These are phyloP conservation scores for Leishmania arabica DNA, from an alignment of 208 protist species.

Conservation along the genomic window DNA sequence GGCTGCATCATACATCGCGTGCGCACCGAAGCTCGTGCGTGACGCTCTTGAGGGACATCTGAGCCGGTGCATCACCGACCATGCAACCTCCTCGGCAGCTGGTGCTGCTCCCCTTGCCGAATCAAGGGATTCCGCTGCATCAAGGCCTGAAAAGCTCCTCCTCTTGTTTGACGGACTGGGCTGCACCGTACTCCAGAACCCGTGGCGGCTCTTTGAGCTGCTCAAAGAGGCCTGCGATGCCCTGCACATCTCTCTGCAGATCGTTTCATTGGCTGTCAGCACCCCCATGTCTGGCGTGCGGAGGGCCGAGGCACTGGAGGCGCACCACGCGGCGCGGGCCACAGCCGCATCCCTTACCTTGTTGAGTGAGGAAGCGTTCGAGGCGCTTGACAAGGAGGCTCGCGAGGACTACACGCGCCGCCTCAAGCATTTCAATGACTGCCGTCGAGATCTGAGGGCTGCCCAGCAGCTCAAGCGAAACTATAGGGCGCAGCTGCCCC, in stretches of 20 bases:
- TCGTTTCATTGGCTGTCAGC: constrained; percentile 71
- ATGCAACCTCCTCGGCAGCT: not conserved
- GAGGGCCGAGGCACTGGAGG: constrained; percentile 35
- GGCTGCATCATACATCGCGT: constrained; percentile 12
- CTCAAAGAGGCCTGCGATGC: constrained; percentile 42
- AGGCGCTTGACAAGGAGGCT: constrained; percentile 42
- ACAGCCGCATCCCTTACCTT: constrained; percentile 44
- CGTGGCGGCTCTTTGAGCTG: constrained; percentile 48
- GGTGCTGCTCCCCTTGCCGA: not conserved
- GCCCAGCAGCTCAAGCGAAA: constrained; percentile 24
- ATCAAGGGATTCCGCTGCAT: too few relatives aligned
- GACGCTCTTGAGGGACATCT: constrained; percentile 30
- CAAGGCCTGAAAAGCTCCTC: constrained; percentile 5
- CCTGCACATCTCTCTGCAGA: constrained; percentile 37
- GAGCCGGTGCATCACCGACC: constrained; percentile 13
- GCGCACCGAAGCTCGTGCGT: constrained; percentile 31
- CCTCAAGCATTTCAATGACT: constrained; percentile 84
- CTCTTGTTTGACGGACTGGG: constrained; percentile 78
- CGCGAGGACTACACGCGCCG: constrained; percentile 73
- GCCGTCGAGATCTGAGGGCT: constrained; percentile 54
- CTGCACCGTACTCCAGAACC: constrained; percentile 57
- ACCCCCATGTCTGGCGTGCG: constrained; percentile 65
- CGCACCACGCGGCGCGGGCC: constrained; percentile 36
- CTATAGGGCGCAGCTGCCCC: constrained; percentile 27
- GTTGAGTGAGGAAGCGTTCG: constrained; percentile 79